Evolutionary conservation across 805 yeast species (phyloP).

Genomic region (Hanseniaspora singularis): DNA sequence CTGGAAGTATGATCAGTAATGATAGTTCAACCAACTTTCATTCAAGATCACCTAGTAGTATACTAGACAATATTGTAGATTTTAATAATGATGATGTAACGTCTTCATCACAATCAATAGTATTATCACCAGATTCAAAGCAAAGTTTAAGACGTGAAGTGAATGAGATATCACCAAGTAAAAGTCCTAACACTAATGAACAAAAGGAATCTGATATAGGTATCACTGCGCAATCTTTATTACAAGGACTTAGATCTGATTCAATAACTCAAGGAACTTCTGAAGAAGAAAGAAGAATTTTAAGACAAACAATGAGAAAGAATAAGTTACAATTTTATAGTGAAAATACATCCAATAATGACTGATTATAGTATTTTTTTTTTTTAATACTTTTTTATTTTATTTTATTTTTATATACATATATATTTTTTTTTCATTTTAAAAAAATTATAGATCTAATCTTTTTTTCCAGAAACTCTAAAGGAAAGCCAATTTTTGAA

Average conservation of each 20-base stretch:
- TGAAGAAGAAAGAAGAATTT: constrained; percentile 24
- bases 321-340: constrained; percentile 15
- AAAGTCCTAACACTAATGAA: neutral
- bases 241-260: constrained; percentile 46
- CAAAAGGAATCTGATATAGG: constrained; percentile 23
- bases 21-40: too few relatives aligned
- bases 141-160: neutral
- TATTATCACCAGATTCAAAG: neutral
- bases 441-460: neutral
- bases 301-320: constrained; percentile 24
- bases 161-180: constrained; percentile 17
- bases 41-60: constrained; percentile 15
- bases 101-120: constrained; percentile 19
- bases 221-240: constrained; percentile 43
- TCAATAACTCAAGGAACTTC: constrained; percentile 19
- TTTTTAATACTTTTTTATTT: neutral
- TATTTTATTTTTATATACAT: neutral
- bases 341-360: constrained; percentile 1
- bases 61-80: constrained; percentile 17
- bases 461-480: constrained; percentile 12
- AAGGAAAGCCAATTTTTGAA: constrained; percentile 35
- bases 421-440: neutral
- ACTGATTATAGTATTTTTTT: neutral
- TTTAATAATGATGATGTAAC: constrained; percentile 20
- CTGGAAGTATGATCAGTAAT: neutral